Conservation (phyloP, 2,329 filamentous ascomycete species). For the Chaetomium olivaceum region DNA sequence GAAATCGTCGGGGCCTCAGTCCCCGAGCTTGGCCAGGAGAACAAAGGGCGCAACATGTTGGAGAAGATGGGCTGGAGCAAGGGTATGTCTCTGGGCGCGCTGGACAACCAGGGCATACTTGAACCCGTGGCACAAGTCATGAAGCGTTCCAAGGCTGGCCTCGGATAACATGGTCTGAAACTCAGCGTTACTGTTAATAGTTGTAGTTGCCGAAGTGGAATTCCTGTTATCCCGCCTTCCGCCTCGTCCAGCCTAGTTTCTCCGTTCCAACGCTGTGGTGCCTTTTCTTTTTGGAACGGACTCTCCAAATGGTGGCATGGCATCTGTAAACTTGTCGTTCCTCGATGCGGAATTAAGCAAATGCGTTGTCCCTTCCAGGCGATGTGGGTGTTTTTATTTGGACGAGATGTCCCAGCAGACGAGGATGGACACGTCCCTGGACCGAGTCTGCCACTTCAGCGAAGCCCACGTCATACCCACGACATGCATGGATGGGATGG, state of each 20-base stretch:
- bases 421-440: background rate
- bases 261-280: slow-evolving; percentile 41
- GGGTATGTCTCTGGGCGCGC: slow-evolving; percentile 78
- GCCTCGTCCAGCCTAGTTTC: slow-evolving; percentile 40
- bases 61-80: slow-evolving; percentile 97
- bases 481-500: too few relatives aligned
- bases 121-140: slow-evolving; percentile 84
- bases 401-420: background rate
- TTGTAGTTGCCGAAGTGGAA: background rate
- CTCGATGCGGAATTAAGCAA: slow-evolving; percentile 48
- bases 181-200: background rate
- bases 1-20: slow-evolving; percentile 85
- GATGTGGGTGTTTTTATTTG: too few relatives aligned
- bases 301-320: slow-evolving; percentile 42
- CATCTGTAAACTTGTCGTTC: slow-evolving; percentile 48
- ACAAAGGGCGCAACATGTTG: slow-evolving; percentile 81
- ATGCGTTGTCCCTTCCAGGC: slow-evolving; percentile 66
- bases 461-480: background rate
- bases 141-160: slow-evolving; percentile 79
- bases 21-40: slow-evolving; percentile 78
- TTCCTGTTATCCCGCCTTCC: slow-evolving; percentile 30
- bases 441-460: background rate
- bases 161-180: slow-evolving; percentile 55
- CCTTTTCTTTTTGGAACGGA: slow-evolving; percentile 41
- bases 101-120: slow-evolving; percentile 84